Percentiles rank a stretch among this genome's conserved stretches.
These are phyloP conservation scores for Inosperma sp. DNA, from an alignment of 768 basidiomycete species.

Conservation along the genomic window DNA sequence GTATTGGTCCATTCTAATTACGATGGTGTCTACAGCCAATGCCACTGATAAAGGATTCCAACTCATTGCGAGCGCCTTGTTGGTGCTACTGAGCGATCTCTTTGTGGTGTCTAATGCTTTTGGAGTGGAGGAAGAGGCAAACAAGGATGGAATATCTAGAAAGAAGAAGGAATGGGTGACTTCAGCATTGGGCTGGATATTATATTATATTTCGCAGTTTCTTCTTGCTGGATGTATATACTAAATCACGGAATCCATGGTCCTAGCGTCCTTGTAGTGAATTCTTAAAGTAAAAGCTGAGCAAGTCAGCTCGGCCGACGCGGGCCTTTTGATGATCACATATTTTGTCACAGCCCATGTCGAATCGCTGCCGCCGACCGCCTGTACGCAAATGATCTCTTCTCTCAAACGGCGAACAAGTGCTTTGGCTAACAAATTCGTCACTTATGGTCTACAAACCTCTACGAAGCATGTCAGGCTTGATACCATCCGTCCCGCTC, in stretches of 20 bases:
- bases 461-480: conserved; percentile 31
- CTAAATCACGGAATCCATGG: no score
- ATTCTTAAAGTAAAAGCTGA: no score
- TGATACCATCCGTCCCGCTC: conserved; percentile 38
- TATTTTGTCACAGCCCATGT: neutral
- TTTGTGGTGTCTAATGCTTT: conserved; percentile 24
- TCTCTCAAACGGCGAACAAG: conserved; percentile 37
- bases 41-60: conserved; percentile 23
- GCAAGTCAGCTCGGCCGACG: no score
- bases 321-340: neutral
- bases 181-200: conserved; percentile 20
- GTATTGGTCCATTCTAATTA: conserved; percentile 21
- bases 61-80: conserved; percentile 20
- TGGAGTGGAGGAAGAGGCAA: conserved; percentile 11
- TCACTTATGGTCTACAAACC: conserved; percentile 50
- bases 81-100: conserved; percentile 24
- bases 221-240: conserved; percentile 21
- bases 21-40: conserved; percentile 25
- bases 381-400: conserved; percentile 36
- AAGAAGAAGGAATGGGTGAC: conserved; percentile 18
- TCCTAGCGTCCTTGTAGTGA: no score
- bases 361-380: neutral
- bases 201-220: conserved; percentile 24
- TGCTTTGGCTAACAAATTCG: conserved; percentile 37
- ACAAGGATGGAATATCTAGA: neutral